These are phyloP conservation scores for Clitoria ternatea DNA, from an alignment of 306 rosid genomes.

Conservation along the genomic window DNA sequence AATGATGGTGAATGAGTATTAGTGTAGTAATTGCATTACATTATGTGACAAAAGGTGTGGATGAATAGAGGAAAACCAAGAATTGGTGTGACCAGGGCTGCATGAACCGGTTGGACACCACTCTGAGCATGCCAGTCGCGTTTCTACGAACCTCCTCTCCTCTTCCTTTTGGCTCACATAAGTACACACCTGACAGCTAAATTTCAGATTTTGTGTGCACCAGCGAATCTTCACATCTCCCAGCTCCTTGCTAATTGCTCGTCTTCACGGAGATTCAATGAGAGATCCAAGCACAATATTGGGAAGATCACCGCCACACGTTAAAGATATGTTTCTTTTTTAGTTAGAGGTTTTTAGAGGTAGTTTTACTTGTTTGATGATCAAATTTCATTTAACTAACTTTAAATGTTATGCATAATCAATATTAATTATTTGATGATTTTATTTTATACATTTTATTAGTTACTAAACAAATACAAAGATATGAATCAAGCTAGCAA, in stretches of 20 bases:
- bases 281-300: no score
- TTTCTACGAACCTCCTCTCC: constrained; percentile 17
- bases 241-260: neutral
- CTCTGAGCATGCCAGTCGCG: constrained; percentile 71
- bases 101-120: constrained; percentile 71
- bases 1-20: neutral
- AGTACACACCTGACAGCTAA: constrained; percentile 50
- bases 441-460: no score
- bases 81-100: constrained; percentile 58
- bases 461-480: no score
- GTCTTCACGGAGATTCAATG: no score
- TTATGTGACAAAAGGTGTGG: constrained; percentile 18
- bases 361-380: no score
- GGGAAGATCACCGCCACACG: no score
- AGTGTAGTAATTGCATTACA: neutral
- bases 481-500: no score
- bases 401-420: no score
- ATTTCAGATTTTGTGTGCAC: constrained; percentile 43
- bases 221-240: constrained; percentile 35
- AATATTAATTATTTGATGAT: no score
- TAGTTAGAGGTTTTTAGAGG: no score
- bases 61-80: neutral
- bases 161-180: constrained; percentile 33
- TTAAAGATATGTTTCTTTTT: no score
- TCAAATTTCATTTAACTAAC: no score